Evolutionary conservation across 163 green algal species (phyloP).

Genomic region (Botryococcus braunii): DNA sequence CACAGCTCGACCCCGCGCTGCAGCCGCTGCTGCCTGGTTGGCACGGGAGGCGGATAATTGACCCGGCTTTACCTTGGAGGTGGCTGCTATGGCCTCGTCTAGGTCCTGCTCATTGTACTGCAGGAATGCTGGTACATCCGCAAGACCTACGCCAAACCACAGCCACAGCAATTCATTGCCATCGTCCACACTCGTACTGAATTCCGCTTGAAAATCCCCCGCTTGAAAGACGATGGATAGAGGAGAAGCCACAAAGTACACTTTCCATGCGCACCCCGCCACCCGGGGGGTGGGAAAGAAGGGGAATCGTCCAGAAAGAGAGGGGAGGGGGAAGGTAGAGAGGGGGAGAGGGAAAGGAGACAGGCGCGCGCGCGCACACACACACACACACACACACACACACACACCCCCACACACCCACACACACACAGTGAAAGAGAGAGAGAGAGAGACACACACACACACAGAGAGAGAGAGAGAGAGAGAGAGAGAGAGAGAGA

Average conservation of each 20-base stretch:
- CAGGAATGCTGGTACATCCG: slow-evolving; percentile 20
- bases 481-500: no score
- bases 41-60: neutral
- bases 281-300: neutral
- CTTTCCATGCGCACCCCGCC: neutral
- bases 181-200: neutral
- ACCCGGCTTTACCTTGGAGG: slow-evolving; percentile 12
- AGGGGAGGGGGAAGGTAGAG: neutral
- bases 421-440: no score
- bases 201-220: neutral
- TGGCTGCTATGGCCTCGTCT: slow-evolving; percentile 15
- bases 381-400: no score
- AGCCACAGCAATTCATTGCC: neutral
- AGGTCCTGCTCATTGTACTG: slow-evolving; percentile 23
- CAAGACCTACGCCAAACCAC: slow-evolving; percentile 9
- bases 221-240: neutral
- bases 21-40: neutral
- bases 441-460: no score
- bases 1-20: neutral
- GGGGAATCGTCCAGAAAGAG: neutral
- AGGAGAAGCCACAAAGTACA: neutral
- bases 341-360: neutral
- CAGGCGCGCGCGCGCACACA: no score
- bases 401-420: no score
- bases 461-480: no score